Evolutionary conservation across 83 land plant species (phyloP), one percentile per base, ranked within the genome.

Genomic region (Isoetes engelmannii): DNA sequence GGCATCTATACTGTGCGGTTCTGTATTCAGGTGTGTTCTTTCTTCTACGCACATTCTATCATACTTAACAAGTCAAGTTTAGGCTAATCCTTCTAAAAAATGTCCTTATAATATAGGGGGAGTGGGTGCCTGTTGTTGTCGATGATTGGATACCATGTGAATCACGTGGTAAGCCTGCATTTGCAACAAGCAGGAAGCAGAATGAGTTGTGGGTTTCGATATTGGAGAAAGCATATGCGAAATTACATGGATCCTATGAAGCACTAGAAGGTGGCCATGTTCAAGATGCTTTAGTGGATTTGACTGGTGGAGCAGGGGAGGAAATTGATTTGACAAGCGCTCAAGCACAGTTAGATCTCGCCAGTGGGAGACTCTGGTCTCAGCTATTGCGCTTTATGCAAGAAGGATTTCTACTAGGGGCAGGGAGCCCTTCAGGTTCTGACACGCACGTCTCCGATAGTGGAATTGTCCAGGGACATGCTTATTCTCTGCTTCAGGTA

Each of bases 91-190:
- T 13, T 15, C 20, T 45, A 7, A 37, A 41, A 21, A 64, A 51
- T 51, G 54, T 51, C 15, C 54, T 3, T 12, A 51, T 51, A 51
- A 12, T 51, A 51, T 66, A 95, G 99, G 97, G 99, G 55, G 99
- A 95, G 65, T 95, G 99, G 99, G 97, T 95, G 18, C 97, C 99
- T 47, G 99, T 95, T 13, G 89, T 95, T 62, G 95, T 95, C 48
- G 99, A 95, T 83, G 99, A 95, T 72, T 95, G 99, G 99, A 92
- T 95, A 53, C 99, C 99, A 51, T 95, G 99, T 80, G 97, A 95
- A 72, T 75, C 87, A n/a, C 83, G 83, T 13, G 89, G 94, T 13
- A 95, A 85, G 71, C 99, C 99, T 12, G 99, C 99, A 73, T 95
- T 95, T 84, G 99, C 99, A 41, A 95, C 99, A 5, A 91, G 97